phyloP scores from a whole-genome alignment of 2,329 filamentous ascomycete genomes.

The Diplocarpon rosae region DNA sequence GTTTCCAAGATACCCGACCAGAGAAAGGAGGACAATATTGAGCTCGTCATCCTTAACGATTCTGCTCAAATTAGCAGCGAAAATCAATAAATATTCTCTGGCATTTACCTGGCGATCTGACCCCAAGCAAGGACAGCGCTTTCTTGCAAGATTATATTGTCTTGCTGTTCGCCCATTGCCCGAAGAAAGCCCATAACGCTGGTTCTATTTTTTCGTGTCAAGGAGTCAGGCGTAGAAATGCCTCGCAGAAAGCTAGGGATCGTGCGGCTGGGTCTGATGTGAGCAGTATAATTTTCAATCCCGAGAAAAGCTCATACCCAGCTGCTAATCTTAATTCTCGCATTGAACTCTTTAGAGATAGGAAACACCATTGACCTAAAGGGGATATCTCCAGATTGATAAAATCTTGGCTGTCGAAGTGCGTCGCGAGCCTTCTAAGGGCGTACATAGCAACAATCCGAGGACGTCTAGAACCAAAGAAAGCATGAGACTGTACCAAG shows the following conservation, averaged over 20 bases:
- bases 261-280: constrained; percentile 39
- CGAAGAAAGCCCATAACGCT: constrained; percentile 61
- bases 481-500: constrained; percentile 33
- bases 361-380: constrained; percentile 70
- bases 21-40: constrained; percentile 71
- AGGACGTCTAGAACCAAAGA: constrained; percentile 44
- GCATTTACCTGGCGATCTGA: constrained; percentile 60
- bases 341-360: constrained; percentile 70
- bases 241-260: constrained; percentile 52
- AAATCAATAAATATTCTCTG: background rate
- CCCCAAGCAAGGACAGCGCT: constrained; percentile 79
- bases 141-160: constrained; percentile 60
- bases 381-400: constrained; percentile 57
- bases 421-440: constrained; percentile 57
- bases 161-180: constrained; percentile 59
- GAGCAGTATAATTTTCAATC: constrained; percentile 1
- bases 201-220: constrained; percentile 48
- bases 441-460: constrained; percentile 62
- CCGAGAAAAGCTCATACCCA: constrained; percentile 34
- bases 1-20: constrained; percentile 81
- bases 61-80: constrained; percentile 28
- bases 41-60: constrained; percentile 71
- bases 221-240: constrained; percentile 29
- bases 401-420: constrained; percentile 47
- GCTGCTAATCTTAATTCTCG: constrained; percentile 78